Conservation (phyloP, 257 asterid species). For the Leptodermis oblonga region DNA sequence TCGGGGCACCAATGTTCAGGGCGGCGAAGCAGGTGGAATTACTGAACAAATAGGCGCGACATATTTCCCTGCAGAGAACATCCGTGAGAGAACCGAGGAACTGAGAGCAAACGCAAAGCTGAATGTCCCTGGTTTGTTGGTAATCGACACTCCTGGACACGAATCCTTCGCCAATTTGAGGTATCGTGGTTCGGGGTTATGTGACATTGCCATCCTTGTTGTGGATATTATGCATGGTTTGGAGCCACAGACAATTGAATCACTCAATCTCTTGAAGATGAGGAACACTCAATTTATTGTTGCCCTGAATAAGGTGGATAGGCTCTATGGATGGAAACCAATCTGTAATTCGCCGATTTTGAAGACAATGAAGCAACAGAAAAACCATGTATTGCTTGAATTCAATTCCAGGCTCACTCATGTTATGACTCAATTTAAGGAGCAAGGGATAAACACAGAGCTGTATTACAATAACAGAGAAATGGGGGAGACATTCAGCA, state of each 20-base stretch:
- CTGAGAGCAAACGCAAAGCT: slow-evolving; percentile 92
- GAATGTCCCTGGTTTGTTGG: slow-evolving; percentile 90
- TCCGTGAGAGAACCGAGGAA: slow-evolving; percentile 93
- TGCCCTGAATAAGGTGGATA: slow-evolving; percentile 95
- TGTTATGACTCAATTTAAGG: slow-evolving; percentile 77
- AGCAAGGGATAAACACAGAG: slow-evolving; percentile 90
- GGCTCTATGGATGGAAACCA: slow-evolving; percentile 83
- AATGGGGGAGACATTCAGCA: slow-evolving; percentile 80
- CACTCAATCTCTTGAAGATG: slow-evolving; percentile 90
- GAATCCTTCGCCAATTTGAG: slow-evolving; percentile 91
- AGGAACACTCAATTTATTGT: slow-evolving; percentile 84
- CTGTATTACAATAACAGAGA: slow-evolving; percentile 86
- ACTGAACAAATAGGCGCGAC: slow-evolving; percentile 99
- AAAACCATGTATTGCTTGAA: slow-evolving; percentile 61
- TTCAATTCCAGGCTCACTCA: slow-evolving; percentile 69
- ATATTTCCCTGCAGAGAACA: slow-evolving; percentile 91
- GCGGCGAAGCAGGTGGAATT: slow-evolving; percentile 99
- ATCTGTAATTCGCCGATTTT: slow-evolving; percentile 72
- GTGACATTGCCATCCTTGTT: slow-evolving; percentile 93
- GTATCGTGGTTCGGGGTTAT: slow-evolving; percentile 94
- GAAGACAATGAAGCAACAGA: slow-evolving; percentile 76
- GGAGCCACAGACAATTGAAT: slow-evolving; percentile 97
- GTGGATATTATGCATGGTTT: slow-evolving; percentile 98
- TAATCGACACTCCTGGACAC: slow-evolving; percentile 97
- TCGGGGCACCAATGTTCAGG: slow-evolving; percentile 97